A percentile compares a stretch with the other conserved stretches of the same genome.
Conservation (phyloP, 352 stramenopile genomes). For the Pythium phragmitis region DNA sequence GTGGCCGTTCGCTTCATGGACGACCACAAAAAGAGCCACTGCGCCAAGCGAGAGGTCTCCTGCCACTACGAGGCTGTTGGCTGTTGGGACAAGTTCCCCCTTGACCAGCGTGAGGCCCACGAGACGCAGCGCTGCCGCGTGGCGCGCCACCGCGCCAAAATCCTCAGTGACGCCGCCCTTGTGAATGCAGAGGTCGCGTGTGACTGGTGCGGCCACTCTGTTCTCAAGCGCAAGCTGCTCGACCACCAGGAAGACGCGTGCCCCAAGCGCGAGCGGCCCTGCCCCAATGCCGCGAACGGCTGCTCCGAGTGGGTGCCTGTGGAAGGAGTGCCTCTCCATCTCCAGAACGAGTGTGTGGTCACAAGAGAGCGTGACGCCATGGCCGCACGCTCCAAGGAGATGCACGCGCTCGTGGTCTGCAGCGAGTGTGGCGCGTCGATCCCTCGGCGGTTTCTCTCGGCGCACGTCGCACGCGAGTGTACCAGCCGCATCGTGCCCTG, state of each 20-base stretch:
- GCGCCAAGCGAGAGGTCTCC: slow-evolving; percentile 41
- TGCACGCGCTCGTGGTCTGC: slow-evolving; percentile 44
- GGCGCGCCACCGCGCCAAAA: slow-evolving; percentile 33
- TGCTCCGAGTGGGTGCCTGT: slow-evolving; percentile 75
- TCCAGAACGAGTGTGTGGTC: slow-evolving; percentile 48
- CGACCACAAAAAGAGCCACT: slow-evolving; percentile 46
- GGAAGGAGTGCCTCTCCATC: slow-evolving; percentile 48
- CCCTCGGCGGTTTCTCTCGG: slow-evolving; percentile 35
- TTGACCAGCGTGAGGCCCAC: slow-evolving; percentile 38
- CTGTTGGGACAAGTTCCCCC: slow-evolving; percentile 40
- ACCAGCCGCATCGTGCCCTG: slow-evolving; percentile 63
- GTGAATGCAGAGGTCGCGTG: slow-evolving; percentile 59
- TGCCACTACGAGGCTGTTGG: slow-evolving; percentile 56
- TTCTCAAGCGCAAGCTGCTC: slow-evolving; percentile 66
- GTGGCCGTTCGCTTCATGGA: slow-evolving; percentile 39
- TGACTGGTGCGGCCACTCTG: slow-evolving; percentile 60
- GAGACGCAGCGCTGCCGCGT: slow-evolving; percentile 47
- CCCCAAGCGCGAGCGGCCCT: slow-evolving; percentile 59
- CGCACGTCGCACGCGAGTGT: slow-evolving; percentile 48
- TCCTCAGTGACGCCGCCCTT: slow-evolving; percentile 38
- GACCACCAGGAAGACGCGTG: slow-evolving; percentile 84
- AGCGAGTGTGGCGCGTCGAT: slow-evolving; percentile 51
- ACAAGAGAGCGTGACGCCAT: slow-evolving; percentile 56
- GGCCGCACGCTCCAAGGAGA: slow-evolving; percentile 43
- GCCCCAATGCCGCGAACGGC: slow-evolving; percentile 54